Evolutionary conservation across 805 yeast genomes (phyloP).

Genomic region (Suhomyces sp.): DNA sequence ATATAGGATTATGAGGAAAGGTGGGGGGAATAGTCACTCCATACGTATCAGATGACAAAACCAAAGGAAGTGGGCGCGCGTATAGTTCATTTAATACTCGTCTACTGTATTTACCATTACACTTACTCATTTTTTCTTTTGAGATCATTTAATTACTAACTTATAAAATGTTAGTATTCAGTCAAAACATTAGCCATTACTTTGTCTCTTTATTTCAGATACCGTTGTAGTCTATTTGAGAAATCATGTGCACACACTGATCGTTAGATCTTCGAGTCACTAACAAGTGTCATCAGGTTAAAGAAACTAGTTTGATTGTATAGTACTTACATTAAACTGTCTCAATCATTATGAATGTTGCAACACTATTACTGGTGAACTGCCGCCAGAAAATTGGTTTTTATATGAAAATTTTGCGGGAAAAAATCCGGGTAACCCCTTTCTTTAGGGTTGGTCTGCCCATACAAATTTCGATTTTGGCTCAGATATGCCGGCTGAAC

Average conservation of each 20-base stretch:
- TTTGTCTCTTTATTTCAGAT: conserved; percentile 53
- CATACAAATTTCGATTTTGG: background rate
- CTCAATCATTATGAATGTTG: background rate
- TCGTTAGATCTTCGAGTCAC: conserved; percentile 28
- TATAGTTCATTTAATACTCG: conserved; percentile 29
- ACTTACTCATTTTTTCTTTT: conserved; percentile 11
- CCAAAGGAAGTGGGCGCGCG: conserved; percentile 58
- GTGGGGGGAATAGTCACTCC: conserved; percentile 49
- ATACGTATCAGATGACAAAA: conserved; percentile 30
- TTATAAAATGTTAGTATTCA: background rate
- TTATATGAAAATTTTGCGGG: background rate
- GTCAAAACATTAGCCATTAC: background rate
- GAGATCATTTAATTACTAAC: background rate
- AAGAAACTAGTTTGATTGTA: background rate
- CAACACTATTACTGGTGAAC: background rate
- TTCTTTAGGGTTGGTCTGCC: background rate
- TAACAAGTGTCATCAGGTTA: conserved; percentile 17
- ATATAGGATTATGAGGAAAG: conserved; percentile 64
- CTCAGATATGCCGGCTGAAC: too few relatives aligned
- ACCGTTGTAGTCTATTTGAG: conserved; percentile 95
- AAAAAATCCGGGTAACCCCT: conserved; percentile 1
- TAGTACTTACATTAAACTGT: background rate
- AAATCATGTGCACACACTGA: conserved; percentile 70
- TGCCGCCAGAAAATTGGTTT: background rate
- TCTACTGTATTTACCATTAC: conserved; percentile 29